Conservation (phyloP, 1,139 yeast genomes). For the Taphrina betulina region DNA sequence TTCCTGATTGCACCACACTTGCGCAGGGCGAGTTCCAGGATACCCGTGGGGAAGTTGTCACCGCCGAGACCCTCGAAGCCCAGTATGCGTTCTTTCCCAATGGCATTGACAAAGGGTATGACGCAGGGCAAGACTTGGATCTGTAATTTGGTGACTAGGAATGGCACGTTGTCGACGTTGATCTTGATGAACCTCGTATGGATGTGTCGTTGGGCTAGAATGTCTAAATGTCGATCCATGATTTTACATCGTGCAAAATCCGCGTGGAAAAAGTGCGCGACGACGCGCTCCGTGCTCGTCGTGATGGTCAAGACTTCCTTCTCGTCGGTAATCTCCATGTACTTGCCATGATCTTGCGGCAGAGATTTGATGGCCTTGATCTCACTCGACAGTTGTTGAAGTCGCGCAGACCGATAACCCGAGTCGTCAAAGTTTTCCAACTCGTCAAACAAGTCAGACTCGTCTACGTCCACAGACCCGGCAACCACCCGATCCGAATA, state of each 20-base stretch:
- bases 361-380: constrained; percentile 48
- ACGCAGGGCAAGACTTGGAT: constrained; percentile 73
- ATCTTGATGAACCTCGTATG: constrained; percentile 56
- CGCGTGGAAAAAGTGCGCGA: constrained; percentile 67
- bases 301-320: constrained; percentile 57
- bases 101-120: constrained; percentile 59
- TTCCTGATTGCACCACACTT: constrained; percentile 37
- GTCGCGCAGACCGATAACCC: constrained; percentile 70
- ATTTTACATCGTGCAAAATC: constrained; percentile 59
- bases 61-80: constrained; percentile 65
- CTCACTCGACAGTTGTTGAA: constrained; percentile 57
- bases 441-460: constrained; percentile 28
- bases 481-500: constrained; percentile 19
- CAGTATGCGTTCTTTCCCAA: constrained; percentile 58
- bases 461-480: constrained; percentile 26
- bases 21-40: constrained; percentile 49
- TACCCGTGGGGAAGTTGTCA: constrained; percentile 48
- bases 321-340: constrained; percentile 52
- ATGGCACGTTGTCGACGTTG: constrained; percentile 68
- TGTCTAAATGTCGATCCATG: constrained; percentile 55
- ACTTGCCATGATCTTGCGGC: constrained; percentile 49
- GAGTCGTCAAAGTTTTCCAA: constrained; percentile 48
- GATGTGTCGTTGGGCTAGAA: constrained; percentile 59
- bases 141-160: constrained; percentile 60
- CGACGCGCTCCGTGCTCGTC: constrained; percentile 49